These are phyloP conservation scores for Beauveria pseudobassiana DNA, from an alignment of 2,329 filamentous ascomycete genomes.

Conservation along the genomic window DNA sequence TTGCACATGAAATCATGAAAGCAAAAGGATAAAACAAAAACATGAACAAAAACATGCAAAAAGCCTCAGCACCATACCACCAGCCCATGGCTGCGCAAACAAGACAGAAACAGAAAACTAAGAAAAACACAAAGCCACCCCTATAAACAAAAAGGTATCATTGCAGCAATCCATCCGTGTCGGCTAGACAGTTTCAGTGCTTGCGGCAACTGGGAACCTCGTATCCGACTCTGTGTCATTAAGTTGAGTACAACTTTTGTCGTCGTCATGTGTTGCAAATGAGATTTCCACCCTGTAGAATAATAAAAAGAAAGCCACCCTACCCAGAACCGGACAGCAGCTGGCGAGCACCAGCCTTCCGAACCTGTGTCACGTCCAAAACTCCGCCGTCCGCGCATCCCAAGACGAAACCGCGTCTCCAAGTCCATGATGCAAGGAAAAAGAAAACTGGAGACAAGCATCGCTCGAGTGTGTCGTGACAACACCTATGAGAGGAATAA, in stretches of 20 bases:
- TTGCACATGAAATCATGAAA: no score
- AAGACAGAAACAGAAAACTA: neutral
- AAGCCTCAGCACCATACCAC: neutral
- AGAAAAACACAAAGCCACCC: neutral
- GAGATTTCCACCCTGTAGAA: conserved; percentile 2
- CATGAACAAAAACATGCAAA: neutral
- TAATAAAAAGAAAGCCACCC: neutral
- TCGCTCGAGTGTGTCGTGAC: neutral
- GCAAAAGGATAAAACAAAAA: neutral
- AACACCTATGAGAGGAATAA: neutral
- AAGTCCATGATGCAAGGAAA: neutral
- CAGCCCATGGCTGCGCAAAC: neutral
- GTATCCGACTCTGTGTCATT: neutral
- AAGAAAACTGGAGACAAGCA: neutral
- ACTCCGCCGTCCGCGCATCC: conserved; percentile 2
- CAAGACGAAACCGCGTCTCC: conserved; percentile 9
- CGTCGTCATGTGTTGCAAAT: neutral
- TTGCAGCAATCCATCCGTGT: conserved; percentile 5
- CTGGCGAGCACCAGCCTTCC: neutral
- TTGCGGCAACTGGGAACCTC: neutral
- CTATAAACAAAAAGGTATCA: conserved; percentile 7
- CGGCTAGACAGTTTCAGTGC: neutral
- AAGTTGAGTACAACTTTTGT: neutral
- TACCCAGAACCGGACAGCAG: neutral
- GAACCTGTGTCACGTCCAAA: neutral